phyloP scores from a whole-genome alignment of 2,329 filamentous ascomycete genomes.

The Stagonosporopsis vannaccii region DNA sequence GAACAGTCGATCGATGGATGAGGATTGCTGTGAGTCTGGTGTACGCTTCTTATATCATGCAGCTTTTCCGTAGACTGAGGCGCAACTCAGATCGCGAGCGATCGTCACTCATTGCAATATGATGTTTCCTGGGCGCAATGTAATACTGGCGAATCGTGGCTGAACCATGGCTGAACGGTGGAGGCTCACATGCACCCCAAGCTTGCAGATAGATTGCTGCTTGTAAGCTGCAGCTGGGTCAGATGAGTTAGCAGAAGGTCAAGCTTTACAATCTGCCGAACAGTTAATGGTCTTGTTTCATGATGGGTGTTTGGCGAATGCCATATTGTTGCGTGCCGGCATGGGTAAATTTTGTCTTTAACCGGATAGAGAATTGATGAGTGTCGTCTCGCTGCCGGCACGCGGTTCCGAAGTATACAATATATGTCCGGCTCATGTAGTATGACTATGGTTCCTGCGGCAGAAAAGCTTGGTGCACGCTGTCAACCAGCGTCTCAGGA shows the following conservation, averaged over 20 bases:
- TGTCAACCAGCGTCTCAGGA: background rate
- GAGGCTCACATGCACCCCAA: slow-evolving; percentile 7
- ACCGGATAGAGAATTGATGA: slow-evolving; percentile 9
- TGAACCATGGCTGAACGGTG: background rate
- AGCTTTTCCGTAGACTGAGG: background rate
- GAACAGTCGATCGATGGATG: background rate
- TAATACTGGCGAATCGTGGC: slow-evolving; percentile 2
- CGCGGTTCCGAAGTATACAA: slow-evolving; percentile 6
- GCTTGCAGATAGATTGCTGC: slow-evolving; percentile 4
- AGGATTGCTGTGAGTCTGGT: background rate
- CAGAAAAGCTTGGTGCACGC: background rate
- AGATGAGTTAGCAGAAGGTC: background rate
- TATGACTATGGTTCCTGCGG: background rate
- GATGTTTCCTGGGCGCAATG: slow-evolving; percentile 8
- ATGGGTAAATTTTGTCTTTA: slow-evolving; percentile 1
- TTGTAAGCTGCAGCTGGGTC: background rate
- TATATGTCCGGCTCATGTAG: background rate
- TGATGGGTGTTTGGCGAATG: slow-evolving; percentile 6
- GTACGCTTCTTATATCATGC: background rate
- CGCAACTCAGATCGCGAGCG: background rate
- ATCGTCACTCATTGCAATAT: background rate
- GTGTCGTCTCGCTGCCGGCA: background rate
- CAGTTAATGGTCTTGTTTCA: background rate
- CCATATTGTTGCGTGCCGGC: background rate
- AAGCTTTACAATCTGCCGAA: background rate